These are phyloP conservation scores for Chlorella sorokiniana DNA, from an alignment of 139 green algal genomes.

Conservation along the genomic window DNA sequence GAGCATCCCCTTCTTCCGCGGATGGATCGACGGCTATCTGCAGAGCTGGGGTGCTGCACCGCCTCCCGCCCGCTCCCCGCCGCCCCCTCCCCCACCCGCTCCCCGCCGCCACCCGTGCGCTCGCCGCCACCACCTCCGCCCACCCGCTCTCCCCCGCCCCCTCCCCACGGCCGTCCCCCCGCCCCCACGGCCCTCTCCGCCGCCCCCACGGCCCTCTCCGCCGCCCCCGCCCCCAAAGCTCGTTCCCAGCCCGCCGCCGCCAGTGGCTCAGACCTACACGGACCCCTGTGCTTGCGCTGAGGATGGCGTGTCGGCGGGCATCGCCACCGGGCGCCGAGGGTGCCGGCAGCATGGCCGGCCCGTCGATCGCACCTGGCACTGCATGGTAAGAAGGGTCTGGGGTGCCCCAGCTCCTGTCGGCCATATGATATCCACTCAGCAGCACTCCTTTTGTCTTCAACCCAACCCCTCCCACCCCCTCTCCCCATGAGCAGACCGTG, in stretches of 20 bases:
- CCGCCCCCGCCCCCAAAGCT: neutral
- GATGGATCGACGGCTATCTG: constrained; percentile 27
- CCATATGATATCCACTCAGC: no score
- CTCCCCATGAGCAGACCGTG: neutral
- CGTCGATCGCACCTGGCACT: neutral
- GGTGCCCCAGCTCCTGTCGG: no score
- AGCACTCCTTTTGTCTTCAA: no score
- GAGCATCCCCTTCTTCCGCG: neutral
- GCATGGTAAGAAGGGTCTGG: neutral
- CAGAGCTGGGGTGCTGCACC: neutral
- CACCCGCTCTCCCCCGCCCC: neutral
- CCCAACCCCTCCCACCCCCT: neutral
- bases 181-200: neutral
- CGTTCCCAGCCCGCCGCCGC: neutral
- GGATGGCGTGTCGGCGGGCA: neutral
- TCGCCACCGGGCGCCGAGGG: neutral
- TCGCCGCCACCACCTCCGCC: neutral
- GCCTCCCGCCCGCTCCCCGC: neutral
- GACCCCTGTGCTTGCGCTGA: neutral
- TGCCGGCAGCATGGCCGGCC: neutral
- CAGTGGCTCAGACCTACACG: neutral
- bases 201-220: neutral
- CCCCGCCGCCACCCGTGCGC: neutral
- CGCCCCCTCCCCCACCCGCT: neutral
- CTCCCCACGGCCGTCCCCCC: neutral